A percentile compares a stretch with the other conserved stretches of the same genome.
Conservation (phyloP, 2,329 filamentous ascomycete species). For the Metarhizium album region DNA sequence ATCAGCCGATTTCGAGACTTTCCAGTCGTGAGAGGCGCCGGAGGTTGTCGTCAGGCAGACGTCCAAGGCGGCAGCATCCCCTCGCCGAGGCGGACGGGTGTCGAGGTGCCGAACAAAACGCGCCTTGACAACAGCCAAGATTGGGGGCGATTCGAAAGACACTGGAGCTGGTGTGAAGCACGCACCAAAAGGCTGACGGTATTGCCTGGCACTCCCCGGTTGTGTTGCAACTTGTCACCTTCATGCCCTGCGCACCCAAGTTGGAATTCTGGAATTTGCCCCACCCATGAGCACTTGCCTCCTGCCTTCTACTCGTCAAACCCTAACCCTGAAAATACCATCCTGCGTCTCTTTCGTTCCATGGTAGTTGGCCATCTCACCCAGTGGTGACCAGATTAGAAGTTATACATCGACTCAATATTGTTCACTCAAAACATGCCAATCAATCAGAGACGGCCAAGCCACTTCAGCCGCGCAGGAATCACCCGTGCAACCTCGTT, state of each 20-base stretch:
- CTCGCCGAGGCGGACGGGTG: neutral
- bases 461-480: no score
- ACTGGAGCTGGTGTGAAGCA: neutral
- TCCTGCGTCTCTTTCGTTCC: no score
- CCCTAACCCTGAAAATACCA: neutral
- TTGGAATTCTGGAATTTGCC: neutral
- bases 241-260: no score
- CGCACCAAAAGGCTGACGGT: neutral
- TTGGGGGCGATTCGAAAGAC: no score
- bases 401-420: no score
- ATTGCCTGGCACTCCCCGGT: neutral
- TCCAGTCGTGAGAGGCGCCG: neutral
- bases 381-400: no score
- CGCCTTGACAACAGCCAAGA: no score
- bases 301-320: accelerated
- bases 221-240: neutral
- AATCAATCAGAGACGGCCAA: neutral
- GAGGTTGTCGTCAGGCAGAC: neutral
- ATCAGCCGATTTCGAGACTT: neutral
- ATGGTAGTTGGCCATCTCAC: no score
- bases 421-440: neutral
- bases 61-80: no score
- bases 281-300: neutral
- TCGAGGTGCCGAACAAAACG: no score
- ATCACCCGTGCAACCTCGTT: no score